Base-by-base conservation (phyloP, 164 flowering plant genomes). In the Magnolia officinalis region DNA sequence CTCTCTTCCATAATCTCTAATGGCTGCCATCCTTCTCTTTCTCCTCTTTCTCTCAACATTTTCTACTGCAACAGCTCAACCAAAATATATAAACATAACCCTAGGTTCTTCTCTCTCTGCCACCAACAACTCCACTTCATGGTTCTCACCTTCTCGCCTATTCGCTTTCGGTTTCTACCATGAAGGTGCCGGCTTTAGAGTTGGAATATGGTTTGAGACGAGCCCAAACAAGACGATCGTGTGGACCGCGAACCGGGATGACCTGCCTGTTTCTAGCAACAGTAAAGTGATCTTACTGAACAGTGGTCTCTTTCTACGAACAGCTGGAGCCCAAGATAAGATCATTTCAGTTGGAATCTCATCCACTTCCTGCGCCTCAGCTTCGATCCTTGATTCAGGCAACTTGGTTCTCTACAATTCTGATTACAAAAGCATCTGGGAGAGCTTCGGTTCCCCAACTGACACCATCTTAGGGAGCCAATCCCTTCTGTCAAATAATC, bases 331-430 rank as follows among this genome's bases (percentile, higher is more conserved):
- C 52, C 29, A 29, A 74, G 24, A 52, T 9, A 71, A 5, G 26
- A 8, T 14, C 18, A 79, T 74, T n/a, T 65, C 29, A 65, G 68
- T 9, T 2, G 13, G 4, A 8, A 3, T 24, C 16, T 65, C 68
- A 20, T 26, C 50, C 19, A 20, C 75, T 8, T 2, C 73, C 2
- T 67, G 67, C 19, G 37, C 73, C 59, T 77, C 2, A 2, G 83
- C 83, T 21, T 80, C 86, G 1, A 77, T 85, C 84, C 78, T 81
- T 10, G 83, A 86, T 63, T 59, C 83, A 0, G 83, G 83, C 10
- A 80, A 80, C 24, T 83, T 83, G 16, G 78, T 80, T 26, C 75
- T 83, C 50, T 71, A 76, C 26, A n/a, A 76, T 67, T 63, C 75
- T 0, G 1, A 49, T 1, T 55, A 66, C 0, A 18, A 14, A 4